Base-by-base conservation (phyloP, 2,329 filamentous ascomycete genomes). In the Fusarium floridanum region DNA sequence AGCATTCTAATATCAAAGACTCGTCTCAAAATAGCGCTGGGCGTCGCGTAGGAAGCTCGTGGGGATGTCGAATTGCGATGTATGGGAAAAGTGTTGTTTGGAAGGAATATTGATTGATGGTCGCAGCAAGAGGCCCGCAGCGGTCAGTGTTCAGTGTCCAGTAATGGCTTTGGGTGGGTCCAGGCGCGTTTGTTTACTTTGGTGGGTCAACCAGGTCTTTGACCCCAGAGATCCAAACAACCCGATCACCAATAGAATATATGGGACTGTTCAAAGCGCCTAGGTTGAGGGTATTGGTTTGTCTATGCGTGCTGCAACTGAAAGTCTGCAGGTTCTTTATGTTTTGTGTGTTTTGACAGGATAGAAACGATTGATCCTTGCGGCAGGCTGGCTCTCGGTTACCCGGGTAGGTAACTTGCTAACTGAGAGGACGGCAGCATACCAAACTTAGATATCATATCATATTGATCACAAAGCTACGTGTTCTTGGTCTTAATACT, bases 121-220 rank as follows among this genome's bases (percentile, higher is more conserved):
- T 64, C 45, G 68, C 68, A 59, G 61, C 59, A 53, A 74, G 66
- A 39, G 61, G 68, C 70, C 57, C 50, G 63, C 53, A 55, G 29
- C 29, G 32, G 32, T 34, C 32, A 34, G 32, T 34, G 32, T 34
- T 34, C 32, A 34, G 32, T 34, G 32, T 61, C 53, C 39, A 68
- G 60, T 59, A 72, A 63, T 61, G 64, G 66, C 64, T 67, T 55
- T 41, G 64, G 66, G 76, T 72, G 75, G 71, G 67, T 70, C 77
- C 50, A 59, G 67, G 59, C 79, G 79, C 79, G 80, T 82, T 82
- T 82, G 80, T 82, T 82, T 82, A 82, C 80, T 77, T 80, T 76
- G 73, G 71, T 77, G 67, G 68, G 60, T 71, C 64, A 57, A 59
- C 37, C 60, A 73, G 43, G 43, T 67, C 55, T 61, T 39, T 67